Conservation (phyloP, 176 grass and related monocot species). For the Zizania latifolia region DNA sequence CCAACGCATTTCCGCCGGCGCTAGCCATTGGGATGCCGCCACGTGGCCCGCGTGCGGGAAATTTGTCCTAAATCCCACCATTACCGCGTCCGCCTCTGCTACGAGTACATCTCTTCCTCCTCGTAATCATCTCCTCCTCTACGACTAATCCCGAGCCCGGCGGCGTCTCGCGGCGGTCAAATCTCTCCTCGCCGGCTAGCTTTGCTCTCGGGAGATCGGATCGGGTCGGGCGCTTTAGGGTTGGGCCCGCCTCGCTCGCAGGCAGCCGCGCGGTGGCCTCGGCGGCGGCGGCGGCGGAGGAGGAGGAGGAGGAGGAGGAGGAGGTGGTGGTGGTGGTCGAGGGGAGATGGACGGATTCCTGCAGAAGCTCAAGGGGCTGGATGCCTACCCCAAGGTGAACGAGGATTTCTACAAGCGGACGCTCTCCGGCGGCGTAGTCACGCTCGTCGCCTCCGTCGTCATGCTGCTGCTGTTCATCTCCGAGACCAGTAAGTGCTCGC, state of each 20-base stretch:
- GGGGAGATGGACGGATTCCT: constrained; percentile 56
- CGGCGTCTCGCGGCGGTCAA: constrained; percentile 41
- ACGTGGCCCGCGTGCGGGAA: constrained; percentile 21
- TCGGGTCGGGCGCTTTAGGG: constrained; percentile 13
- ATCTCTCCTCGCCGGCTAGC: neutral
- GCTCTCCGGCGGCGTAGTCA: constrained; percentile 90
- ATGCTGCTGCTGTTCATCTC: constrained; percentile 91
- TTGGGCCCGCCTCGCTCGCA: neutral
- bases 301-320: neutral
- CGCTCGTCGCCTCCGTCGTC: constrained; percentile 64
- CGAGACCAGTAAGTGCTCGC: constrained; percentile 63
- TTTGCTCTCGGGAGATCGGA: constrained; percentile 6
- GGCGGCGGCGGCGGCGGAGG: neutral
- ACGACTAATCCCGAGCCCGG: constrained; percentile 14
- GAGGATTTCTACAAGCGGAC: constrained; percentile 97
- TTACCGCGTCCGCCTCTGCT: neutral
- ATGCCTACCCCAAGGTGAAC: constrained; percentile 96
- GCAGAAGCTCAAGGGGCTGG: constrained; percentile 76
- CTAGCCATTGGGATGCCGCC: neutral
- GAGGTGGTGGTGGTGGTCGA: neutral
- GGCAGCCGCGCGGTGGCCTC: neutral
- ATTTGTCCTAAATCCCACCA: constrained; percentile 10
- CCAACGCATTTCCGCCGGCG: constrained; percentile 24
- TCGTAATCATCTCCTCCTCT: constrained; percentile 24
- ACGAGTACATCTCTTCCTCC: neutral